Conservation (phyloP, 306 rosid species). For the Glycine latifolia region DNA sequence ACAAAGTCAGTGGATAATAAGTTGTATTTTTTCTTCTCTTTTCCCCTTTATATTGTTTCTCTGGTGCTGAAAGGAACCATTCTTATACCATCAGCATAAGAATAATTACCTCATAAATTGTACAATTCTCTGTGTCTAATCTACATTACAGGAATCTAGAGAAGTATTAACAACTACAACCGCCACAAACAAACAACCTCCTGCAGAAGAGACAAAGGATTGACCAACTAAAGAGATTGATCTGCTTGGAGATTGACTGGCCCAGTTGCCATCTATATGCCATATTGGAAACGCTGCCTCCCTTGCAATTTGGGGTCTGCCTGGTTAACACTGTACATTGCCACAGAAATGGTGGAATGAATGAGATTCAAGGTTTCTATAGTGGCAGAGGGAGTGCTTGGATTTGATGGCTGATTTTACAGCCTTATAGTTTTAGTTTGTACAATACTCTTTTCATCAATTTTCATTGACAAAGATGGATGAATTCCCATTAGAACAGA, state of each 20-base stretch:
- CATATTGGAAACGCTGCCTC: conserved; percentile 32
- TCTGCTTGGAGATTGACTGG: conserved; percentile 23
- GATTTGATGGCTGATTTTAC: conserved; percentile 47
- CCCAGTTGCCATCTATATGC: conserved; percentile 37
- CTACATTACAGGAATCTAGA: conserved; percentile 64
- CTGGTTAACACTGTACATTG: conserved; percentile 33
- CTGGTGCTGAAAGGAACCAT: not conserved
- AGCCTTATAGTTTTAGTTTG: conserved; percentile 45
- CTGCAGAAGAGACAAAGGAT: conserved; percentile 64
- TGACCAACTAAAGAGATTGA: conserved; percentile 46
- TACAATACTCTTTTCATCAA: conserved; percentile 33
- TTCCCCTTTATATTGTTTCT: conserved; percentile 4
- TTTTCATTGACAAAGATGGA: conserved; percentile 27
- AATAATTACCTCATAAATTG: conserved; percentile 14
- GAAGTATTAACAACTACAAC: conserved; percentile 56
- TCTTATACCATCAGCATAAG: conserved; percentile 18
- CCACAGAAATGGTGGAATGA: conserved; percentile 29
- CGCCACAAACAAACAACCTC: conserved; percentile 50
- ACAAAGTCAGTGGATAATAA: not conserved
- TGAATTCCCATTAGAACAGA: conserved; percentile 32
- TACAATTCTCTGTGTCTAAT: conserved; percentile 35
- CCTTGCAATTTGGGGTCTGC: conserved; percentile 36
- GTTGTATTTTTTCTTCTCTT: not conserved
- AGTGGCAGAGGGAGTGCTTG: conserved; percentile 29
- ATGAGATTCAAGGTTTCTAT: conserved; percentile 36